Evolutionary conservation across 345 rosid species (phyloP), one percentile per base, ranked within the genome.

Genomic region (Gossypium arboreum): DNA sequence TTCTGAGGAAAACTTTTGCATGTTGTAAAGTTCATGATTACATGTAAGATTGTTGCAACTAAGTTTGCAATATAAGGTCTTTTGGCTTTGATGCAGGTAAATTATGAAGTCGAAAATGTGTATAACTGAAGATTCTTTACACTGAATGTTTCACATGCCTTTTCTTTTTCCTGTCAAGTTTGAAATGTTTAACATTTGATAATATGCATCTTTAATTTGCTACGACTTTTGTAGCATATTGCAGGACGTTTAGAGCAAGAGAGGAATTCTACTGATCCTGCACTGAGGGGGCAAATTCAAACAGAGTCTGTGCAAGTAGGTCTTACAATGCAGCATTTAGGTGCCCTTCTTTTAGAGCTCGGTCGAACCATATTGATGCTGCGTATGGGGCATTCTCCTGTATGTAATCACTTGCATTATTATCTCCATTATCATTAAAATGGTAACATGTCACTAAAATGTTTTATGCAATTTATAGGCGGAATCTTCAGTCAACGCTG

Each of bases 271-370:
- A 51, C 81, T 50, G 96, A 95, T 78, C 84, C 83, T 29, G 51
- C 82, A 61, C 29, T 79, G 7, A 90, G 99, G 88, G 80, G 80
- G 52, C 96, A 88, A 80, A 84, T 95, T 73, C 97, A 91, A 86
- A 44, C 91, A 48, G 98, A 95, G 82, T 83, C 94, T 34, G 78
- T 77, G 55, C 93, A 83, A 77, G 83, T 81, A 61, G 98, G 99
- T 56, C 82, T 88, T 73, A 86, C 91, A 61, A 86, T 90, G 94
- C 98, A 90, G 76, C 91, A 93, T 84, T 68, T 93, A 68, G 99
- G 97, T 71, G 88, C 99, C 66, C 89, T 95, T 58, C 83, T 95
- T 72, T 85, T 93, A 76, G 99, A 94, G 92, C 95, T 94, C 82
- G 98, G 98, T 57, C 95, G 98, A 63, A 87, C 92, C 13, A 84